Evolutionary conservation across 2,329 filamentous ascomycete genomes (phyloP).

Genomic region (Penicillium olsonii): DNA sequence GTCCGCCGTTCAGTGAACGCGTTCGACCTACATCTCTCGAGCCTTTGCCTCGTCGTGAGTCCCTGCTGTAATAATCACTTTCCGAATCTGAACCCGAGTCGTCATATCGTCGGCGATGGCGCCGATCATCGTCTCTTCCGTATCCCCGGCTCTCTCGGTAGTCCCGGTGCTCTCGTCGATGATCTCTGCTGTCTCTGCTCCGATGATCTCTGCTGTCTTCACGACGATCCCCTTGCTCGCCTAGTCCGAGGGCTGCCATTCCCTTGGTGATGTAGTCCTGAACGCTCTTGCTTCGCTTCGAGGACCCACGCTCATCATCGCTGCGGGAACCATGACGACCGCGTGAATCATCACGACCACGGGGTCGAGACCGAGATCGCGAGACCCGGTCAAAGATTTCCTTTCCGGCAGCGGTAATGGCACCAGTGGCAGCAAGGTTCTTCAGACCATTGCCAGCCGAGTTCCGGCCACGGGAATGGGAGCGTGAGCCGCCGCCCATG

Average conservation of each 20-base stretch:
- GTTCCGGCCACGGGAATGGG: slow-evolving; percentile 69
- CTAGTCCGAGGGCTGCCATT: slow-evolving; percentile 47
- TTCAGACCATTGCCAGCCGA: slow-evolving; percentile 50
- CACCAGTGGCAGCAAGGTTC: slow-evolving; percentile 45
- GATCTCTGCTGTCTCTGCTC: slow-evolving; percentile 1
- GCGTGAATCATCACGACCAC: slow-evolving; percentile 42
- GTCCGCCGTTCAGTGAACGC: slow-evolving; percentile 28
- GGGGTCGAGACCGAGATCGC: slow-evolving; percentile 45
- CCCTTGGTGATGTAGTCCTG: slow-evolving; percentile 48
- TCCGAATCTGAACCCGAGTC: slow-evolving; percentile 42
- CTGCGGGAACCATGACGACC: slow-evolving; percentile 50
- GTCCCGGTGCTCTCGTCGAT: slow-evolving; percentile 2
- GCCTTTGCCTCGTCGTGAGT: slow-evolving; percentile 34
- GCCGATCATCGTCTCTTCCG: slow-evolving; percentile 28
- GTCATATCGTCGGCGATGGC: slow-evolving; percentile 29
- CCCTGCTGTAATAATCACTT: slow-evolving; percentile 34
- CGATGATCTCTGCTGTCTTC: slow-evolving; percentile 19
- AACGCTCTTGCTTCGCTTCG: slow-evolving; percentile 49
- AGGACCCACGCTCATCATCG: slow-evolving; percentile 46
- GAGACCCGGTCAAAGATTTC: slow-evolving; percentile 43
- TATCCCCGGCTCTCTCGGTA: neutral
- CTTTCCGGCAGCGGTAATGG: slow-evolving; percentile 51
- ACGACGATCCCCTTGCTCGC: slow-evolving; percentile 27
- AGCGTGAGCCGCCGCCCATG: slow-evolving; percentile 73
- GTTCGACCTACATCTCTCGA: slow-evolving; percentile 49